Evolutionary conservation across 73 alveolate species (phyloP).

Genomic region (Stentor coeruleus): DNA sequence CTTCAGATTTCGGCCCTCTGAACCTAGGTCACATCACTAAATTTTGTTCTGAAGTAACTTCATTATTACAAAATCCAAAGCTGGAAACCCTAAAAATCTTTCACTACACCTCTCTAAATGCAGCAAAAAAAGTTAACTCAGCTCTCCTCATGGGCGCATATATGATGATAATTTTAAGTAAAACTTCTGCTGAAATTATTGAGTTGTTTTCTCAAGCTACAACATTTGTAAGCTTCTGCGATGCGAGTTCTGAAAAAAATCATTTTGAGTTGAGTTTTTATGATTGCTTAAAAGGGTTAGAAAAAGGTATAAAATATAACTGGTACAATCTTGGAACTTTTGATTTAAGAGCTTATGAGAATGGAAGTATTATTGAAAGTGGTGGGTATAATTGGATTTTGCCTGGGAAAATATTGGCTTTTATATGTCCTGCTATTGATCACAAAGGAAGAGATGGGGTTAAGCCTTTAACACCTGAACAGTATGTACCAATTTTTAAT

Average conservation of each 20-base stretch:
- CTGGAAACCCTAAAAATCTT: conserved; percentile 42
- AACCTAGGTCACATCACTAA: conserved; percentile 56
- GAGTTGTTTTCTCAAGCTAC: conserved; percentile 44
- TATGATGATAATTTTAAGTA: conserved; percentile 59
- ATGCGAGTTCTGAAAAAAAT: conserved; percentile 88
- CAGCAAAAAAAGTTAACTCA: conserved; percentile 71
- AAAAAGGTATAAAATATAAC: conserved; percentile 54
- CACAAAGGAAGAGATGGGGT: conserved; percentile 28
- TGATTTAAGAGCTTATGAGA: conserved; percentile 64
- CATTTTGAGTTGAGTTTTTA: conserved; percentile 74
- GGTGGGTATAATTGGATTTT: conserved; percentile 85
- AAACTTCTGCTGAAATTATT: conserved; percentile 93
- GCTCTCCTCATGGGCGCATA: conserved; percentile 85
- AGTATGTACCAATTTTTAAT: conserved; percentile 24
- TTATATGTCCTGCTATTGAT: conserved; percentile 60
- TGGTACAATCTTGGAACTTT: conserved; percentile 71
- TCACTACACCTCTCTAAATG: conserved; percentile 65
- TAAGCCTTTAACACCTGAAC: conserved; percentile 67
- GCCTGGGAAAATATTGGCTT: conserved; percentile 70
- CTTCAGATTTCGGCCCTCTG: conserved; percentile 80
- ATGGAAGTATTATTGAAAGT: conserved; percentile 70
- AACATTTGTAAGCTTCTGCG: conserved; percentile 70
- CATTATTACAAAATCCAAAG: conserved; percentile 38
- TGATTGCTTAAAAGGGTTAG: conserved; percentile 79
- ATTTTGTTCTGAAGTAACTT: conserved; percentile 63